These are phyloP conservation scores for Nigrospora osmanthi DNA, from an alignment of 2,329 filamentous ascomycete genomes.

Conservation along the genomic window DNA sequence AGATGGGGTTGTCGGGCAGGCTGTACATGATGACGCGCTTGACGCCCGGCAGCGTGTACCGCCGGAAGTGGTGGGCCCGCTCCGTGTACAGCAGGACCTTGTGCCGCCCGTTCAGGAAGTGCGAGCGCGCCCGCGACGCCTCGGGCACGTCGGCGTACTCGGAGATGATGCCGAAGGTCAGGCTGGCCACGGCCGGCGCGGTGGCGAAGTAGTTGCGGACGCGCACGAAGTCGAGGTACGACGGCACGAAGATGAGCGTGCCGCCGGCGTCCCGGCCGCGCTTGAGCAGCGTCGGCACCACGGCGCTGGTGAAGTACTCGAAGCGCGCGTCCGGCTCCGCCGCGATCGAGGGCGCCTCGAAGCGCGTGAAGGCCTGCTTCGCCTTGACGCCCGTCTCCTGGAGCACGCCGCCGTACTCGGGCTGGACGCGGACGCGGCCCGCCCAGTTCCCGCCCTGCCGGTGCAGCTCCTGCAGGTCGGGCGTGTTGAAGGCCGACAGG, in stretches of 20 bases:
- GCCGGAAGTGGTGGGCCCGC: slow-evolving; percentile 90
- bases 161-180: slow-evolving; percentile 74
- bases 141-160: slow-evolving; percentile 80
- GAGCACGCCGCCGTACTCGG: slow-evolving; percentile 63
- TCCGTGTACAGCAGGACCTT: slow-evolving; percentile 85
- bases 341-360: slow-evolving; percentile 62
- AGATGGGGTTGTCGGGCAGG: slow-evolving; percentile 78
- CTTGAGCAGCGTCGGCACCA: slow-evolving; percentile 69
- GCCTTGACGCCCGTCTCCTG: slow-evolving; percentile 64
- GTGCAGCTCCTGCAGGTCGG: slow-evolving; percentile 76
- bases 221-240: slow-evolving; percentile 90
- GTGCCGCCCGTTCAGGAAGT: slow-evolving; percentile 79
- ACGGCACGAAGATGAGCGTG: slow-evolving; percentile 82
- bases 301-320: slow-evolving; percentile 77
- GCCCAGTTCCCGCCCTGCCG: slow-evolving; percentile 70
- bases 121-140: slow-evolving; percentile 74
- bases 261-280: slow-evolving; percentile 58
- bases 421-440: slow-evolving; percentile 68
- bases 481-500: slow-evolving; percentile 75
- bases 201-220: slow-evolving; percentile 88
- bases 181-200: slow-evolving; percentile 42
- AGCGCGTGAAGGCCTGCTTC: slow-evolving; percentile 85
- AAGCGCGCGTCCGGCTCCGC: slow-evolving; percentile 84
- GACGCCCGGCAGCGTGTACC: slow-evolving; percentile 77
- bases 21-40: slow-evolving; percentile 83